Conservation (phyloP, 768 basidiomycete species). For the Lanmaoa rubissima region DNA sequence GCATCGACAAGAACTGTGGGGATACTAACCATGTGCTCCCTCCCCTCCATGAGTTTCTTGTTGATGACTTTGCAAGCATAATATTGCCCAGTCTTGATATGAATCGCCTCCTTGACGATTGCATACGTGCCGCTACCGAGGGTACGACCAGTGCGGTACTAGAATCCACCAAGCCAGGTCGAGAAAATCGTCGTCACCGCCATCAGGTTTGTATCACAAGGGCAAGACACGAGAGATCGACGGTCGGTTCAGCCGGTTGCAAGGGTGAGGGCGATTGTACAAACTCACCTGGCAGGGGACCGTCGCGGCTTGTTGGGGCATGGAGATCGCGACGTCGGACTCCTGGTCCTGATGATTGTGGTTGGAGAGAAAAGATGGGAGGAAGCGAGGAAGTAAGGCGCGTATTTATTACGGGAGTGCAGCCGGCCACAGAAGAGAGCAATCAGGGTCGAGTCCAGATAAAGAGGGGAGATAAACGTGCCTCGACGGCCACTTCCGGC, state of each 20-base stretch:
- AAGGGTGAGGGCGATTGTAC: neutral
- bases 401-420: constrained; percentile 15
- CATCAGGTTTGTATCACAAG: neutral
- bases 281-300: constrained; percentile 47
- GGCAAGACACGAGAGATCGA: constrained; percentile 2
- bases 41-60: constrained; percentile 97
- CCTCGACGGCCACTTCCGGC: constrained; percentile 28
- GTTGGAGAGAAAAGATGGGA: constrained; percentile 8
- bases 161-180: constrained; percentile 1
- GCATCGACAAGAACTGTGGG: constrained; percentile 6
- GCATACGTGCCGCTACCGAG: constrained; percentile 93
- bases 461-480: neutral
- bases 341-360: constrained; percentile 17
- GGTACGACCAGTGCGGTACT: constrained; percentile 88
- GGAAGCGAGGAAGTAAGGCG: neutral
- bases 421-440: constrained; percentile 14
- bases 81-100: constrained; percentile 89
- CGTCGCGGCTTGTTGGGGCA: constrained; percentile 35
- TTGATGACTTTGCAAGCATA: constrained; percentile 99
- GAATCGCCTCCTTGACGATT: constrained; percentile 93
- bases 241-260: neutral
- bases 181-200: constrained; percentile 5
- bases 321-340: constrained; percentile 12
- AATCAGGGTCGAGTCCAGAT: constrained; percentile 8
- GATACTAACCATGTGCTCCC: constrained; percentile 88